These are phyloP conservation scores for Phytophthora idaei DNA, from an alignment of 352 stramenopile genomes.

Conservation along the genomic window DNA sequence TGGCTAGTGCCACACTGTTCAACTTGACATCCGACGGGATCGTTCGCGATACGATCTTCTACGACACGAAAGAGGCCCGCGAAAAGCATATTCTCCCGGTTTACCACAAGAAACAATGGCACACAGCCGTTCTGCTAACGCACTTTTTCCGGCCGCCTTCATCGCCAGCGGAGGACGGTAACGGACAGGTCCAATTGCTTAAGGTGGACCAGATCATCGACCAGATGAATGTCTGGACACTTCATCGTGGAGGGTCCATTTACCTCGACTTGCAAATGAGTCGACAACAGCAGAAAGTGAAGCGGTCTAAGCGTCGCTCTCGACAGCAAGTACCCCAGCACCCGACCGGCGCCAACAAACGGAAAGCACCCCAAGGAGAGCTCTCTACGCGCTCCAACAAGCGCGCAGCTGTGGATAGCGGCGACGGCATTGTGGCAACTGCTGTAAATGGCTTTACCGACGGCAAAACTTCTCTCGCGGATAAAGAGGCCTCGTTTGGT, in stretches of 20 bases:
- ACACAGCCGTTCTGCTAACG: slow-evolving; percentile 83
- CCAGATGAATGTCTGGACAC: slow-evolving; percentile 86
- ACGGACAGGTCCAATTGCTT: slow-evolving; percentile 81
- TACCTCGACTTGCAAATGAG: slow-evolving; percentile 90
- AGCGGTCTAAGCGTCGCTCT: slow-evolving; percentile 56
- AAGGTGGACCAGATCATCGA: slow-evolving; percentile 90
- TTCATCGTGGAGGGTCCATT: slow-evolving; percentile 84
- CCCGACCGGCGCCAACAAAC: slow-evolving; percentile 35
- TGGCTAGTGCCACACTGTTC: slow-evolving; percentile 84
- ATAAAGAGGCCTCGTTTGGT: slow-evolving; percentile 36
- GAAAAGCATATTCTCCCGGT: slow-evolving; percentile 86
- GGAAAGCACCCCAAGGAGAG: slow-evolving; percentile 48
- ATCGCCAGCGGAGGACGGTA: slow-evolving; percentile 69
- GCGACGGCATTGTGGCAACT: slow-evolving; percentile 17
- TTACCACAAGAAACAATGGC: slow-evolving; percentile 89
- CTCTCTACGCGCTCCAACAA: slow-evolving; percentile 46
- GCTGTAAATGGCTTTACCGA: slow-evolving; percentile 35
- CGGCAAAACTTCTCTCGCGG: slow-evolving; percentile 14
- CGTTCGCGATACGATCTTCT: slow-evolving; percentile 87
- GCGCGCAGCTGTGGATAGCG: slow-evolving; percentile 37
- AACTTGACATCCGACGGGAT: slow-evolving; percentile 89
- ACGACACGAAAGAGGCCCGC: slow-evolving; percentile 84
- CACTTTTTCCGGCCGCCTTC: slow-evolving; percentile 82
- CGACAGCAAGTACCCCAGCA: slow-evolving; percentile 27
- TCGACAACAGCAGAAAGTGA: slow-evolving; percentile 84